Evolutionary conservation across 2,329 filamentous ascomycete genomes (phyloP).

Genomic region (Aurifilum marmelostoma): DNA sequence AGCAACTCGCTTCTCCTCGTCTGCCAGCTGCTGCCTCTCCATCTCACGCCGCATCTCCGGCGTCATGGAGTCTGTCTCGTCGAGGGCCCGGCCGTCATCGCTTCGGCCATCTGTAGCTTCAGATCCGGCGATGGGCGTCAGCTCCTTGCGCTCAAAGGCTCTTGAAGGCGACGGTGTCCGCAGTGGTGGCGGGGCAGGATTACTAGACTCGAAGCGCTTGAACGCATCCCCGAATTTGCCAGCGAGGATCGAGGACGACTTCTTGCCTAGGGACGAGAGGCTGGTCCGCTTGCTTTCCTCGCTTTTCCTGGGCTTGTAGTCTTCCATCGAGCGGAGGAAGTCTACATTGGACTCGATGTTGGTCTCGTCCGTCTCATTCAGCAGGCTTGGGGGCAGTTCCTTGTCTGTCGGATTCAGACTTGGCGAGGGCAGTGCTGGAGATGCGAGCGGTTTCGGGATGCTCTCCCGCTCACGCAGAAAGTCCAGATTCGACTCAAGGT

Average conservation of each 20-base stretch:
- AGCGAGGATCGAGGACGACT: slow-evolving; percentile 69
- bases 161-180: slow-evolving; percentile 55
- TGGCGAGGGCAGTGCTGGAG: slow-evolving; percentile 41
- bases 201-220: slow-evolving; percentile 77
- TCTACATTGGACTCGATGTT: slow-evolving; percentile 81
- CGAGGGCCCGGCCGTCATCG: slow-evolving; percentile 66
- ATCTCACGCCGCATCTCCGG: slow-evolving; percentile 90
- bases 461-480: slow-evolving; percentile 78
- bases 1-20: slow-evolving; percentile 89
- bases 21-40: slow-evolving; percentile 77
- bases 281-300: slow-evolving; percentile 75
- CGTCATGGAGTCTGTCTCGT: slow-evolving; percentile 72
- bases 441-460: slow-evolving; percentile 46
- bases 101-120: slow-evolving; percentile 71
- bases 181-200: slow-evolving; percentile 37
- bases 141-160: slow-evolving; percentile 51
- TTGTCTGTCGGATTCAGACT: slow-evolving; percentile 40
- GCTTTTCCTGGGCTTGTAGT: slow-evolving; percentile 60
- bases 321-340: slow-evolving; percentile 78
- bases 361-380: slow-evolving; percentile 56
- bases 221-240: slow-evolving; percentile 94
- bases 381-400: slow-evolving; percentile 46
- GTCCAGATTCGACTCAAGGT: slow-evolving; percentile 81
- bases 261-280: slow-evolving; percentile 70
- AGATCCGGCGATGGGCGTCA: slow-evolving; percentile 76